A percentile compares a stretch with the other conserved stretches of the same genome.
phyloP scores from a whole-genome alignment of 352 stramenopile species.

The Globisporangium iwayamae region DNA sequence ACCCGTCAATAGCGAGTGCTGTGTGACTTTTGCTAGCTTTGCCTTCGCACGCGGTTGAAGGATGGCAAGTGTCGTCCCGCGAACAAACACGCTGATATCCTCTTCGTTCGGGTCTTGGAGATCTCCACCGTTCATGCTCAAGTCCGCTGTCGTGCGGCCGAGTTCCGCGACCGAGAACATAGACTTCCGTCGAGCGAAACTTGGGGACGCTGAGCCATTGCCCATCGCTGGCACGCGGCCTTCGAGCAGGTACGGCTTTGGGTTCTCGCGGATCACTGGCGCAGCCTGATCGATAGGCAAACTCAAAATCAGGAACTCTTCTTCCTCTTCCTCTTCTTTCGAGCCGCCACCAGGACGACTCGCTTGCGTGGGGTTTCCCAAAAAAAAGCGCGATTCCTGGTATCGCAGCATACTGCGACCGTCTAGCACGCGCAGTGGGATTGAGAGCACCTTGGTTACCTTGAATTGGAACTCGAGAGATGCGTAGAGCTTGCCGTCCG shows the following conservation, averaged over 20 bases:
- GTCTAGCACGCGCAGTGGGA: conserved; percentile 57
- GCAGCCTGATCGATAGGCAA: conserved; percentile 43
- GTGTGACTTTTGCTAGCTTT: conserved; percentile 46
- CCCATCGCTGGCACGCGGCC: conserved; percentile 81
- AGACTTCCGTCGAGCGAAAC: conserved; percentile 74
- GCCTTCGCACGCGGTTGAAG: conserved; percentile 68
- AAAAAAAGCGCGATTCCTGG: conserved; percentile 60
- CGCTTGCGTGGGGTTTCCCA: conserved; percentile 19
- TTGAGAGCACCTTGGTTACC: conserved; percentile 26
- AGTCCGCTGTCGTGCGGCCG: conserved; percentile 30
- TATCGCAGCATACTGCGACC: conserved; percentile 52
- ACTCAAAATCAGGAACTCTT: conserved; percentile 54
- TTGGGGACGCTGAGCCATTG: conserved; percentile 75
- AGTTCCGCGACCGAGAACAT: conserved; percentile 61
- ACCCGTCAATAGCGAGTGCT: conserved; percentile 51
- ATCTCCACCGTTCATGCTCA: conserved; percentile 16
- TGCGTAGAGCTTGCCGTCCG: conserved; percentile 35
- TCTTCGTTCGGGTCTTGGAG: conserved; percentile 28
- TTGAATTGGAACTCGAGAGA: conserved; percentile 52
- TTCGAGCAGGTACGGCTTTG: conserved; percentile 44
- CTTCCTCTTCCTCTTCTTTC: conserved; percentile 23
- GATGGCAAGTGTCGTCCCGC: conserved; percentile 56
- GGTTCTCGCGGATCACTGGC: conserved; percentile 30
- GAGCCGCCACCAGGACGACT: neutral
- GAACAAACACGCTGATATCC: conserved; percentile 33